Evolutionary conservation across 1,284 basidiomycete genomes (phyloP), one percentile per base, ranked within the genome.

Genomic region (Naganishia cerealis): DNA sequence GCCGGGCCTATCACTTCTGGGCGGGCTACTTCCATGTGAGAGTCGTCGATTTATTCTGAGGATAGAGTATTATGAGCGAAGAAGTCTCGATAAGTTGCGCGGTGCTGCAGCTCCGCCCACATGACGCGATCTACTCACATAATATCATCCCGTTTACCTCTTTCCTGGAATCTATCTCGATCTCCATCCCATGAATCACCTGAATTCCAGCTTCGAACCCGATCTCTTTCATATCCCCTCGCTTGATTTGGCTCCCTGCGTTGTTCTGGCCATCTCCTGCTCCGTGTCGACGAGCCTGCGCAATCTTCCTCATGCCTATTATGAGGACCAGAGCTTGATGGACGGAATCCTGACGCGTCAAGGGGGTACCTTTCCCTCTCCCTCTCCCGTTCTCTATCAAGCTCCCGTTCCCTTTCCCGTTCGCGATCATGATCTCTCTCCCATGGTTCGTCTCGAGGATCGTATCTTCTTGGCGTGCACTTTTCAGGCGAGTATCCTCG

Each of bases 361-460:
- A 54, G 29, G 13, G 61, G 61, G 50, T 63, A 63, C 26, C 61
- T 39, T 13, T 58, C 57, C 29, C 57, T 24, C 13, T 62, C 59
- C 16, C 59, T 12, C 18, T 58, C 57, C 29, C 57, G 15, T 9
- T 62, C 59, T 16, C 59, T 36, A 13, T 62, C 59, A 18, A 36
- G 59, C 29, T 63, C 61, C 61, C 61, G 40, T 24, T 63, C 61
- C 29, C 61, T 36, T 38, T 46, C 42, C 46, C 48, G 38, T 42
- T 63, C 61, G 26, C 61, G 40, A 29, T 63, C 61, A 38, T 52
- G 38, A 12, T 46, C 29, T 16, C 61, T 42, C 1, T 53, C 61
- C 59, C 59, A 10, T 21, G 61, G 21, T 16, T 53, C 50, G 26
- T 38, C 39, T 24, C 61, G 61, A 1, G 61, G 26, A 42, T 53